Conservation (phyloP, 1,139 yeast species). For the Debaryomycetaceae sp. region DNA sequence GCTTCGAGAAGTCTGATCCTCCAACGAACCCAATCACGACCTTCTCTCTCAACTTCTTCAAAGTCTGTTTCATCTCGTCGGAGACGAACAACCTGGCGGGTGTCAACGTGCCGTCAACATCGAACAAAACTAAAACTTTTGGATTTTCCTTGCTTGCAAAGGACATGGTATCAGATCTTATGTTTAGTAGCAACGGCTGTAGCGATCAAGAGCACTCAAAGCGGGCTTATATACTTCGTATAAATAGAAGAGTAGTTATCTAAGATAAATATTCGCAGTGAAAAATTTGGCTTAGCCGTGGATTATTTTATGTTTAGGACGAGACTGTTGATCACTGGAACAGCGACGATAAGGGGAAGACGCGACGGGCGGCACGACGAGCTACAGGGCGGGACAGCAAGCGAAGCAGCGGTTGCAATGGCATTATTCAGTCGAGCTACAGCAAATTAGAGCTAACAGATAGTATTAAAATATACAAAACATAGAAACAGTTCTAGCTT, state of each 20-base stretch:
- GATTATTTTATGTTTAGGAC: neutral
- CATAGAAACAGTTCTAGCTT: slow-evolving; percentile 1
- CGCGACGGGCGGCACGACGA: neutral
- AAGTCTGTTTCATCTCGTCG: slow-evolving; percentile 71
- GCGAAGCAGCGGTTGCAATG: neutral
- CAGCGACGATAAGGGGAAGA: slow-evolving; percentile 1
- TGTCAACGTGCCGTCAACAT: slow-evolving; percentile 97
- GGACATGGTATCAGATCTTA: slow-evolving; percentile 33
- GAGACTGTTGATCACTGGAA: neutral
- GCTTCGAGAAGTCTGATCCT: slow-evolving; percentile 93
- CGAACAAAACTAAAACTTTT: slow-evolving; percentile 76
- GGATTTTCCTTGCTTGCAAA: slow-evolving; percentile 53
- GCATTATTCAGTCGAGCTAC: no score
- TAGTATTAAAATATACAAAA: slow-evolving; percentile 6
- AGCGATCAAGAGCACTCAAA: neutral
- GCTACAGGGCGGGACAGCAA: neutral
- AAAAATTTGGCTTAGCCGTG: neutral
- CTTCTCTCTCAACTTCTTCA: slow-evolving; percentile 77
- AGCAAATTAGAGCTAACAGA: neutral
- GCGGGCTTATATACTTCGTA: neutral
- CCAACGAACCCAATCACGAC: slow-evolving; percentile 97
- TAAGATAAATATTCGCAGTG: slow-evolving; percentile 1
- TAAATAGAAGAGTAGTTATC: neutral
- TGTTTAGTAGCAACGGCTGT: neutral
- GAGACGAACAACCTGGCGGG: slow-evolving; percentile 89